phyloP scores from a whole-genome alignment of 768 basidiomycete genomes.

The Tylopilus plumbeoviolaceoides region DNA sequence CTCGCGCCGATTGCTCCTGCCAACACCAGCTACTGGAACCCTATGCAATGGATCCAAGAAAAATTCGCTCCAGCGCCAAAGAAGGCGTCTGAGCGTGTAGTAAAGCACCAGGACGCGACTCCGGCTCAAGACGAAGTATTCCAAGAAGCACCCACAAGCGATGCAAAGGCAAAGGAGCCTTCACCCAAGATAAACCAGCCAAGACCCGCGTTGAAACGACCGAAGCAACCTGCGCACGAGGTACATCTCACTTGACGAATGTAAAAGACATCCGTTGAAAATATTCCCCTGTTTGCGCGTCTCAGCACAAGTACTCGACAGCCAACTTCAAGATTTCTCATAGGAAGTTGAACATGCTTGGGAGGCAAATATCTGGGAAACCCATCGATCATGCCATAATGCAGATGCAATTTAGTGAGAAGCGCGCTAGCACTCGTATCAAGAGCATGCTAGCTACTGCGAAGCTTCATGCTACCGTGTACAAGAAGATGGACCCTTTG shows the following conservation, averaged over 20 bases:
- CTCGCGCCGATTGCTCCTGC: neutral
- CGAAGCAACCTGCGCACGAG: constrained; percentile 29
- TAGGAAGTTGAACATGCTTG: constrained; percentile 88
- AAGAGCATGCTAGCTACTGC: constrained; percentile 87
- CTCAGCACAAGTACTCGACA: constrained; percentile 89
- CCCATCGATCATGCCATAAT: constrained; percentile 94
- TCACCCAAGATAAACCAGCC: constrained; percentile 17
- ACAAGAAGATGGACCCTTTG: constrained; percentile 67
- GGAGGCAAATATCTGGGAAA: constrained; percentile 81
- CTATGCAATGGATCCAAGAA: constrained; percentile 61
- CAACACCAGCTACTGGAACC: constrained; percentile 47
- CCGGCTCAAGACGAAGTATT: constrained; percentile 41
- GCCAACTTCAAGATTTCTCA: constrained; percentile 91
- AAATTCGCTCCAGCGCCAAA: constrained; percentile 49
- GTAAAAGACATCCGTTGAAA: constrained; percentile 3
- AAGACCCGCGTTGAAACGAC: constrained; percentile 7
- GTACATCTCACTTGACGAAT: constrained; percentile 10
- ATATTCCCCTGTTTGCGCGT: constrained; percentile 1
- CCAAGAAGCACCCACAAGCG: constrained; percentile 28
- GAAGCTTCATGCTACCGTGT: constrained; percentile 75
- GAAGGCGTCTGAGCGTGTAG: constrained; percentile 42
- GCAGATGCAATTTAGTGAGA: constrained; percentile 96
- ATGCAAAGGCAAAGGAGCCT: constrained; percentile 14
- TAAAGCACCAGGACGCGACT: constrained; percentile 27
- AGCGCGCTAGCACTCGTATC: constrained; percentile 80